phyloP scores from a whole-genome alignment of 306 rosid species.

The Acmispon strigosus region DNA sequence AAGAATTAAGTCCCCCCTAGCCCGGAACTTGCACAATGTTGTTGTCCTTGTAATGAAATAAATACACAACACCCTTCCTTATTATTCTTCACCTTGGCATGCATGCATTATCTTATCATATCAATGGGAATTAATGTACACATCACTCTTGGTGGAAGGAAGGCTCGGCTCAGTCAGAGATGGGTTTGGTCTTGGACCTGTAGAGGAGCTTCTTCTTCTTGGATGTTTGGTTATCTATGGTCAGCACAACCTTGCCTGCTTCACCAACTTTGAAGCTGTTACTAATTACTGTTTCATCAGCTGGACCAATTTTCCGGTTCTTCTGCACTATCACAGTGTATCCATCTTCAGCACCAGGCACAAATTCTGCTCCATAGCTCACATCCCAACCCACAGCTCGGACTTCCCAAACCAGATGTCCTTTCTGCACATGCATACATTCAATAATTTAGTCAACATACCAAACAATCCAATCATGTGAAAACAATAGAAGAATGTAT shows the following conservation, averaged over 20 bases:
- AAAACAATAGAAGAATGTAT: background rate
- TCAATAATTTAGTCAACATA: background rate
- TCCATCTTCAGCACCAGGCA: slow-evolving; percentile 57
- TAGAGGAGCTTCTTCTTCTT: slow-evolving; percentile 94
- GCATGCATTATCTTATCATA: background rate
- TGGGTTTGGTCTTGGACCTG: slow-evolving; percentile 79
- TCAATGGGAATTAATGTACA: background rate
- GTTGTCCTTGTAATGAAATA: background rate
- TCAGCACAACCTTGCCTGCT: slow-evolving; percentile 72
- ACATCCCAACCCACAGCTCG: slow-evolving; percentile 89
- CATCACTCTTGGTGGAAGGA: background rate
- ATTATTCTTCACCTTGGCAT: background rate
- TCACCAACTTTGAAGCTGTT: slow-evolving; percentile 70
- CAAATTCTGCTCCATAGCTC: slow-evolving; percentile 79
- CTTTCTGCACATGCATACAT: slow-evolving; percentile 30
- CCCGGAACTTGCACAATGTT: background rate
- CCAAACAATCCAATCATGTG: too few species aligned
- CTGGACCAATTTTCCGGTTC: slow-evolving; percentile 49
- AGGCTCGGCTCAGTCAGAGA: slow-evolving; percentile 36
- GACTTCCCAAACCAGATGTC: slow-evolving; percentile 67
- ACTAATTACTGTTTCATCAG: slow-evolving; percentile 60
- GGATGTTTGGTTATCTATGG: slow-evolving; percentile 73
- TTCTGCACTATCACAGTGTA: slow-evolving; percentile 87
- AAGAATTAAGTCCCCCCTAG: slow-evolving; percentile 25
- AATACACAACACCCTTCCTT: slow-evolving; percentile 11